phyloP scores from a whole-genome alignment of 495 filamentous ascomycete species.

The Beverwykella pulmonaria region DNA sequence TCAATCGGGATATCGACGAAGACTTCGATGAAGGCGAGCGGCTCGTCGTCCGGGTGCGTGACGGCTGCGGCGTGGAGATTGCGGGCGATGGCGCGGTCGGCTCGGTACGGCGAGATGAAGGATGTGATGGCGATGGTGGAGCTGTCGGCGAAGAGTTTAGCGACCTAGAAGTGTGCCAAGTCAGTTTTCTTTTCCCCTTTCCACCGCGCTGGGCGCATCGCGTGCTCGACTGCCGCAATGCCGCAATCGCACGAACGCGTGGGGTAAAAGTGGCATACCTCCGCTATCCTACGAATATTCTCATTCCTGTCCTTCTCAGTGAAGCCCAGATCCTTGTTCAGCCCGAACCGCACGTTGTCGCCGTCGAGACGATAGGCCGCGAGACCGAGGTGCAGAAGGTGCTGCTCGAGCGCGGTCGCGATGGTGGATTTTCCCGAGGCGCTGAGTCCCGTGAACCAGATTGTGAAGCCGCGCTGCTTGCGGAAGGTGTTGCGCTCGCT shows the following conservation, averaged over 20 bases:
- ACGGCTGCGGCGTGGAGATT: conserved; percentile 64
- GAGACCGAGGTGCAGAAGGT: conserved; percentile 80
- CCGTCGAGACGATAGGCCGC: conserved; percentile 93
- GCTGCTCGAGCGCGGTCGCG: conserved; percentile 92
- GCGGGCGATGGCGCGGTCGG: conserved; percentile 81
- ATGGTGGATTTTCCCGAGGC: conserved; percentile 96
- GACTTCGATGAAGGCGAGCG: conserved; percentile 88
- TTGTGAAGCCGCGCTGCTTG: conserved; percentile 85
- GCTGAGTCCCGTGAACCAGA: conserved; percentile 96
- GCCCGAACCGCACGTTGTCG: conserved; percentile 96
- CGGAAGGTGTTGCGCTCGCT: conserved; percentile 77
- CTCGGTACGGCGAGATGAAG: conserved; percentile 93
- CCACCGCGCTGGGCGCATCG: conserved; percentile 9
- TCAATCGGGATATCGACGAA: conserved; percentile 85
- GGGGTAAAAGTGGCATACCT: conserved; percentile 54
- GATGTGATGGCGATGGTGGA: conserved; percentile 86
- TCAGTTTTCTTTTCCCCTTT: not conserved
- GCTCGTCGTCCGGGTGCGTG: conserved; percentile 54
- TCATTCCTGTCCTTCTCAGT: conserved; percentile 89
- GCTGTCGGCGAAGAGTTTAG: conserved; percentile 92
- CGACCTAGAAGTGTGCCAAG: conserved; percentile 60
- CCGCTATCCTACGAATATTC: conserved; percentile 94
- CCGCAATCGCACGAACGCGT: not conserved
- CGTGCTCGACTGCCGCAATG: conserved; percentile 5
- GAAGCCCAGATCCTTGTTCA: conserved; percentile 97